These are phyloP conservation scores for Cercospora zeae-maydis DNA, from an alignment of 2,329 filamentous ascomycete genomes.

Conservation along the genomic window DNA sequence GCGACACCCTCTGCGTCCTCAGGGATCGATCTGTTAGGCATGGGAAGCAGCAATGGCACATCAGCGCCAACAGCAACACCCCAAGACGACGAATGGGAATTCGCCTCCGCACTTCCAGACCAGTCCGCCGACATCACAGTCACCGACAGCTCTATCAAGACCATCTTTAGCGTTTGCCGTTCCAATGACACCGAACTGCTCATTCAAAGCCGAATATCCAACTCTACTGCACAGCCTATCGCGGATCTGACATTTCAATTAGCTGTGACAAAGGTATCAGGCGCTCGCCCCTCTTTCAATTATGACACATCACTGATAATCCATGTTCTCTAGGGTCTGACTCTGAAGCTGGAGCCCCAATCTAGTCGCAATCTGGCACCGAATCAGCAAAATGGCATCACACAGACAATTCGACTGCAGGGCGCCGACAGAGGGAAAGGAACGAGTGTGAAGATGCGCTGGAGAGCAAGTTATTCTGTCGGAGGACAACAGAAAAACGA, in stretches of 20 bases:
- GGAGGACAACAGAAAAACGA: conserved; percentile 64
- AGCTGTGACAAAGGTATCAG: conserved; percentile 82
- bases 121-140: conserved; percentile 62
- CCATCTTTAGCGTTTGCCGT: conserved; percentile 69
- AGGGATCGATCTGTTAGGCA: conserved; percentile 31
- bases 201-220: conserved; percentile 78
- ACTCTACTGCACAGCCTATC: conserved; percentile 67
- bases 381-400: conserved; percentile 69
- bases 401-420: conserved; percentile 74
- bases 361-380: conserved; percentile 73
- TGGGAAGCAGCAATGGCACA: conserved; percentile 36
- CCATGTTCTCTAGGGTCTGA: conserved; percentile 61
- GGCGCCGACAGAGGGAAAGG: conserved; percentile 71
- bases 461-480: conserved; percentile 77
- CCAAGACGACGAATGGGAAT: conserved; percentile 86
- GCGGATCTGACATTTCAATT: conserved; percentile 83
- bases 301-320: background rate
- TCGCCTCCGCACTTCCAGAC: conserved; percentile 78
- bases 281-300: background rate
- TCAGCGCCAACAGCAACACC: conserved; percentile 41
- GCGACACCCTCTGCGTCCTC: conserved; percentile 30
- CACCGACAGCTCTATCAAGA: conserved; percentile 60
- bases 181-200: conserved; percentile 56
- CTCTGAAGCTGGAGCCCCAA: conserved; percentile 78
- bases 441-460: conserved; percentile 79